These are phyloP conservation scores for Hypoxylon sp. DNA, from an alignment of 2,329 filamentous ascomycete genomes.

Conservation along the genomic window DNA sequence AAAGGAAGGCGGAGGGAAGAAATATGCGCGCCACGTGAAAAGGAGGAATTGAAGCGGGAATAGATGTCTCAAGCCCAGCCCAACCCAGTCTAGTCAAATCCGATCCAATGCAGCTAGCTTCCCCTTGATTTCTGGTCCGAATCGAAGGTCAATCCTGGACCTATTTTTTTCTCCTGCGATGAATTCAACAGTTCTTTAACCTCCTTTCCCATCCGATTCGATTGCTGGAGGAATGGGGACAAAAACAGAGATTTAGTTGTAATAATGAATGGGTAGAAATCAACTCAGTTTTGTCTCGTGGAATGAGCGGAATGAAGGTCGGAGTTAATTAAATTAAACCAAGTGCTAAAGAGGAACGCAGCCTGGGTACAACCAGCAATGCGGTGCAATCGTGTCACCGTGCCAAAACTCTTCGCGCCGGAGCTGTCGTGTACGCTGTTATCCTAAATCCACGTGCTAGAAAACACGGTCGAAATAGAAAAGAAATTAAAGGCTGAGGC, in stretches of 20 bases:
- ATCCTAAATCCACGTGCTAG: slow-evolving; percentile 36
- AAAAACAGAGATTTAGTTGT: slow-evolving; percentile 12
- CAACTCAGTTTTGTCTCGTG: slow-evolving; percentile 9
- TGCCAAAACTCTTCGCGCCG: slow-evolving; percentile 23
- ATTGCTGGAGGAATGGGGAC: neutral
- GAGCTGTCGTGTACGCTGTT: slow-evolving; percentile 19
- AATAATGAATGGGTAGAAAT: slow-evolving; percentile 18
- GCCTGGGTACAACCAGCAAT: slow-evolving; percentile 23
- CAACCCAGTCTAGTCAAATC: slow-evolving; percentile 35
- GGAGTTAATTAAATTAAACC: slow-evolving; percentile 8
- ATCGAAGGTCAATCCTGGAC: slow-evolving; percentile 16
- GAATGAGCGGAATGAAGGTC: slow-evolving; percentile 19
- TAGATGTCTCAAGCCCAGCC: slow-evolving; percentile 35
- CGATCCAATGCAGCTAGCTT: slow-evolving; percentile 35
- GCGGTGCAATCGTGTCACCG: slow-evolving; percentile 28
- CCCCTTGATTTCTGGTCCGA: slow-evolving; percentile 30
- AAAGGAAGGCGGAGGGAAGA: slow-evolving; percentile 33
- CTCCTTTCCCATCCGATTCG: slow-evolving; percentile 25
- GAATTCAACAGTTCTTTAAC: slow-evolving; percentile 20
- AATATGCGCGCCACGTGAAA: slow-evolving; percentile 43
- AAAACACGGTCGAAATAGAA: slow-evolving; percentile 18
- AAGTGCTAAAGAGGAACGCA: slow-evolving; percentile 24
- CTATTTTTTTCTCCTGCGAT: slow-evolving; percentile 8
- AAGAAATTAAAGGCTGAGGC: slow-evolving; percentile 31
- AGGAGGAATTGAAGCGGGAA: slow-evolving; percentile 44